A percentile compares a stretch with the other conserved stretches of the same genome.
These are phyloP conservation scores for Thamnidium elegans DNA, from an alignment of 192 early-diverging fungal genomes.

Conservation along the genomic window DNA sequence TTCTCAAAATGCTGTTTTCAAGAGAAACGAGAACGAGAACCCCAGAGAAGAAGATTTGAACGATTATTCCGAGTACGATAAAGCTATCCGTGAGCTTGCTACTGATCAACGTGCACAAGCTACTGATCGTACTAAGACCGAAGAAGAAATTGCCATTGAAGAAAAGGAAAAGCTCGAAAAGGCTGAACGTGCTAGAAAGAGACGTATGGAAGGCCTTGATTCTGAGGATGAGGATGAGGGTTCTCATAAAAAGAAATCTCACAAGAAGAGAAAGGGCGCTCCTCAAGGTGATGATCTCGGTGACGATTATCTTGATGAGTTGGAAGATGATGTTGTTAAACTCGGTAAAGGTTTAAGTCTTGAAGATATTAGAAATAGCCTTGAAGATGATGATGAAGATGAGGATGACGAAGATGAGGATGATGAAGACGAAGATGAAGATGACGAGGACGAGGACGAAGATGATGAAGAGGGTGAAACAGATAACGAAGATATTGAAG, in stretches of 20 bases:
- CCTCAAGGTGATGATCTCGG: slow-evolving; percentile 69
- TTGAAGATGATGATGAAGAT: slow-evolving; percentile 35
- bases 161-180: slow-evolving; percentile 84
- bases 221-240: slow-evolving; percentile 56
- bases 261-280: slow-evolving; percentile 48
- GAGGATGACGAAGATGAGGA: slow-evolving; percentile 43
- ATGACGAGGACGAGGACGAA: slow-evolving; percentile 41
- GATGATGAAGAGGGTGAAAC: slow-evolving; percentile 43
- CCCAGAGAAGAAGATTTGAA: slow-evolving; percentile 29
- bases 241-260: slow-evolving; percentile 12
- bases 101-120: slow-evolving; percentile 84
- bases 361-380: slow-evolving; percentile 37
- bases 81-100: slow-evolving; percentile 74
- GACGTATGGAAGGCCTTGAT: slow-evolving; percentile 80
- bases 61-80: slow-evolving; percentile 78
- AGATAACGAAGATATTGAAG: slow-evolving; percentile 50
- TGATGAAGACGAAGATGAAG: slow-evolving; percentile 44
- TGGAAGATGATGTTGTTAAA: slow-evolving; percentile 35
- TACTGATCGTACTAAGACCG: slow-evolving; percentile 89
- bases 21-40: slow-evolving; percentile 28
- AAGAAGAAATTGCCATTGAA: slow-evolving; percentile 87
- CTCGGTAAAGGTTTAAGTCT: slow-evolving; percentile 37
- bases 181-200: slow-evolving; percentile 74
- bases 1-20: slow-evolving; percentile 36
- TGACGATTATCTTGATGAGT: slow-evolving; percentile 60